These are phyloP conservation scores for Coriaria nepalensis DNA, from an alignment of 306 rosid genomes.

Conservation along the genomic window DNA sequence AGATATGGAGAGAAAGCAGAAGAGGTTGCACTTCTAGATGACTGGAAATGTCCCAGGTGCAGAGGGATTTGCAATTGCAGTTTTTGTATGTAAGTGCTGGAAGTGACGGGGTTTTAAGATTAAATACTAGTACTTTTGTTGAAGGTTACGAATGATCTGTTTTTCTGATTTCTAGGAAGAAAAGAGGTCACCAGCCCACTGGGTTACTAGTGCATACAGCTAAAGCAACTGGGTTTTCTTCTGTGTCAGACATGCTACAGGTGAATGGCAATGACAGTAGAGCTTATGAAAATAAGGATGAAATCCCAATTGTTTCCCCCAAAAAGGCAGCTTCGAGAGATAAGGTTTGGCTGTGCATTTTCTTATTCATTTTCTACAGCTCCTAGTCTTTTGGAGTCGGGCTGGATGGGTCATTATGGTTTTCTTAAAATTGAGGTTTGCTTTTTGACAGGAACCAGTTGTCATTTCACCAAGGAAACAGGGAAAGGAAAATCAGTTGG, in stretches of 20 bases:
- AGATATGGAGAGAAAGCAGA: conserved; percentile 69
- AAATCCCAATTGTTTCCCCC: conserved; percentile 5
- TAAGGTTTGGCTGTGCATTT: conserved; percentile 18
- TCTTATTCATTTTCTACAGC: not conserved
- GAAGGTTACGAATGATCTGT: conserved; percentile 9
- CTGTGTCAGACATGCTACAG: conserved; percentile 47
- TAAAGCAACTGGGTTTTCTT: conserved; percentile 42
- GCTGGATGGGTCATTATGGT: not conserved
- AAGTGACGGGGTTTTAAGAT: not conserved
- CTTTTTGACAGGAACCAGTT: conserved; percentile 21
- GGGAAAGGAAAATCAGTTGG: conserved; percentile 52
- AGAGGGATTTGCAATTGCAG: conserved; percentile 69
- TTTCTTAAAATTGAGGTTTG: conserved; percentile 1
- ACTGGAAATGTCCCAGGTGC: conserved; percentile 78
- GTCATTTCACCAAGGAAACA: conserved; percentile 19
- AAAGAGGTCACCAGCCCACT: conserved; percentile 52
- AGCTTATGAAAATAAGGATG: conserved; percentile 10
- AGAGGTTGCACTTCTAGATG: conserved; percentile 20
- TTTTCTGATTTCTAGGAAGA: conserved; percentile 38
- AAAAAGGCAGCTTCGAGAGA: conserved; percentile 7
- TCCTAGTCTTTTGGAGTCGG: not conserved
- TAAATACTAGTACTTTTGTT: not conserved
- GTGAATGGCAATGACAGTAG: conserved; percentile 14
- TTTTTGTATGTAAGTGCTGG: conserved; percentile 43
- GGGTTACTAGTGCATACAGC: conserved; percentile 36